phyloP scores from a whole-genome alignment of 306 rosid species.

The Hippophae rhamnoides region DNA sequence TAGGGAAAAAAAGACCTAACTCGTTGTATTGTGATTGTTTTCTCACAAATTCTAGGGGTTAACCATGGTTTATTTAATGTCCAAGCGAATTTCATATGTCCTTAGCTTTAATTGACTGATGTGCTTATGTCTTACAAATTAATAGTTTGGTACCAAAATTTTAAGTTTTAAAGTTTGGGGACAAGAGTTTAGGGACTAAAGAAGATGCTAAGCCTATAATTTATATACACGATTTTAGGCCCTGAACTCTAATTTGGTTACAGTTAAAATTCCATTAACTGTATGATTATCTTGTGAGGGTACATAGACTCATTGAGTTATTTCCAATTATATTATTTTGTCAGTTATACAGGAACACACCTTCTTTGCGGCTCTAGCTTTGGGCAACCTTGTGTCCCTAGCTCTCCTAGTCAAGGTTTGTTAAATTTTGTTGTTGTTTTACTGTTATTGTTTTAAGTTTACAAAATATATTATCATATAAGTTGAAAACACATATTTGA shows the following conservation, averaged over 20 bases:
- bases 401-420: constrained; percentile 48
- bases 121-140: too few relatives aligned
- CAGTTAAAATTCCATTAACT: neutral
- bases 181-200: too few relatives aligned
- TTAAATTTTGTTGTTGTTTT: constrained; percentile 10
- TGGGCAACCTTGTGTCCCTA: constrained; percentile 64
- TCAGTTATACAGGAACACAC: constrained; percentile 66
- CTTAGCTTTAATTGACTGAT: neutral
- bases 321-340: constrained; percentile 10
- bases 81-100: constrained; percentile 41
- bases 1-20: too few relatives aligned
- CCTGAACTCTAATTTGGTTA: neutral
- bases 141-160: too few relatives aligned
- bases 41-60: too few relatives aligned
- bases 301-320: constrained; percentile 2
- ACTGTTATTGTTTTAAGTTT: neutral
- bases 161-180: too few relatives aligned
- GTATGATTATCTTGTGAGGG: too few relatives aligned
- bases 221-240: too few relatives aligned
- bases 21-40: too few relatives aligned
- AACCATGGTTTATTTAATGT: constrained; percentile 6
- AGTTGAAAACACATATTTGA: constrained; percentile 4
- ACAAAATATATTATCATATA: neutral
- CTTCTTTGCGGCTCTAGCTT: constrained; percentile 62
- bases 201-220: too few relatives aligned